Conservation (phyloP, 352 stramenopile genomes). For the Pythium guiyangense region DNA sequence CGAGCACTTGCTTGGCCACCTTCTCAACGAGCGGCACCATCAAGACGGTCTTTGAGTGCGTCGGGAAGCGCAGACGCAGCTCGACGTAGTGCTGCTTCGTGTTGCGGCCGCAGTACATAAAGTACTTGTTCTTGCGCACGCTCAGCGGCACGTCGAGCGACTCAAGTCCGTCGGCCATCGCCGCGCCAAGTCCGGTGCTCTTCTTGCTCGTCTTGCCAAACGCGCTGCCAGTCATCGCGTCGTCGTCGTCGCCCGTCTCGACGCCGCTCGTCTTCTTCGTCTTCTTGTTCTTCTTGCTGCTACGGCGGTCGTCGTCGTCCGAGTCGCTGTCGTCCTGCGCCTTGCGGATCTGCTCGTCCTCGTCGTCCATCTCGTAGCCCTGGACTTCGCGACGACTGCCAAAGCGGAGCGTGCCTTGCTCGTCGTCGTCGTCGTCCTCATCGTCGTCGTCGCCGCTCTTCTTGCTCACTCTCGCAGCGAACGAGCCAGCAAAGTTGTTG, state of each 20-base stretch:
- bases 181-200: slow-evolving; percentile 36
- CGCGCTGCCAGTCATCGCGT: not conserved
- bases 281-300: slow-evolving; percentile 33
- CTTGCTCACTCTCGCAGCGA: slow-evolving; percentile 31
- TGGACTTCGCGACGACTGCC: slow-evolving; percentile 73
- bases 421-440: slow-evolving; percentile 82
- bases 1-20: slow-evolving; percentile 78
- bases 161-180: slow-evolving; percentile 49
- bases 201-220: slow-evolving; percentile 17
- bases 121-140: slow-evolving; percentile 86
- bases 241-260: slow-evolving; percentile 30
- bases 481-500: slow-evolving; percentile 23
- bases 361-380: slow-evolving; percentile 92
- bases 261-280: slow-evolving; percentile 22
- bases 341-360: slow-evolving; percentile 87
- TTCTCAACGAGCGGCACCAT: slow-evolving; percentile 89
- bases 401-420: slow-evolving; percentile 86
- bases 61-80: slow-evolving; percentile 83
- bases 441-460: slow-evolving; percentile 66
- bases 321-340: slow-evolving; percentile 58
- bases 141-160: slow-evolving; percentile 66
- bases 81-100: slow-evolving; percentile 80
- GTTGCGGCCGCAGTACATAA: slow-evolving; percentile 77
- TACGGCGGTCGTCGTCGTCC: slow-evolving; percentile 41
- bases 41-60: slow-evolving; percentile 85